A percentile compares a stretch with the other conserved stretches of the same genome.
phyloP scores from a whole-genome alignment of 768 basidiomycete species.

The Macrolepiota albuminosa region DNA sequence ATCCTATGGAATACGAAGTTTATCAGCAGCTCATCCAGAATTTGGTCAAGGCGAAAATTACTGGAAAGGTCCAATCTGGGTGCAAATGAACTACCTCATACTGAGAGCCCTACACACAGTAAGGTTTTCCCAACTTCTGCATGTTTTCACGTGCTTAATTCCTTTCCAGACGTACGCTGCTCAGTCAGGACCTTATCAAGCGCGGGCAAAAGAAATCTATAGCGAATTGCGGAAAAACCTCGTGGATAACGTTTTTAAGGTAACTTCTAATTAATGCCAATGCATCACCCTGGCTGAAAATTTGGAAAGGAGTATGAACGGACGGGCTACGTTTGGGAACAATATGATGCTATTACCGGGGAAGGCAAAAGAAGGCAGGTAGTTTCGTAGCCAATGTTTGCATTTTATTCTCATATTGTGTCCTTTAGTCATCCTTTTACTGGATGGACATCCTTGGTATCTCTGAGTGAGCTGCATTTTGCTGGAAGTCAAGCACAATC shows the following conservation, averaged over 20 bases:
- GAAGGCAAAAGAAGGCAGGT: slow-evolving; percentile 81
- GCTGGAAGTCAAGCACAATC: neutral
- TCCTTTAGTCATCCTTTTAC: slow-evolving; percentile 85
- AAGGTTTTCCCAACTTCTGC: slow-evolving; percentile 4
- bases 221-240: slow-evolving; percentile 74
- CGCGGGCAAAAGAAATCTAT: slow-evolving; percentile 75
- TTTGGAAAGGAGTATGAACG: slow-evolving; percentile 74
- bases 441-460: slow-evolving; percentile 90
- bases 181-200: slow-evolving; percentile 77
- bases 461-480: slow-evolving; percentile 63
- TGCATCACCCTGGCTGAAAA: neutral
- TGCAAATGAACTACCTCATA: slow-evolving; percentile 95
- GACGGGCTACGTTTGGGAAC: slow-evolving; percentile 97
- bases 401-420: neutral
- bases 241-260: slow-evolving; percentile 74
- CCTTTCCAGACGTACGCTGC: slow-evolving; percentile 63
- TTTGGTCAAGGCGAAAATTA: slow-evolving; percentile 95
- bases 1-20: slow-evolving; percentile 79
- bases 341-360: slow-evolving; percentile 83
- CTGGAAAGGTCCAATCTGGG: slow-evolving; percentile 96
- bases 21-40: slow-evolving; percentile 83
- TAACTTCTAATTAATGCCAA: slow-evolving; percentile 12
- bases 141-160: neutral
- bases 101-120: slow-evolving; percentile 78
- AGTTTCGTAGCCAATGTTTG: neutral